phyloP scores from a whole-genome alignment of 371 early-diverging fungal genomes.

The Lichtheimia corymbifera region DNA sequence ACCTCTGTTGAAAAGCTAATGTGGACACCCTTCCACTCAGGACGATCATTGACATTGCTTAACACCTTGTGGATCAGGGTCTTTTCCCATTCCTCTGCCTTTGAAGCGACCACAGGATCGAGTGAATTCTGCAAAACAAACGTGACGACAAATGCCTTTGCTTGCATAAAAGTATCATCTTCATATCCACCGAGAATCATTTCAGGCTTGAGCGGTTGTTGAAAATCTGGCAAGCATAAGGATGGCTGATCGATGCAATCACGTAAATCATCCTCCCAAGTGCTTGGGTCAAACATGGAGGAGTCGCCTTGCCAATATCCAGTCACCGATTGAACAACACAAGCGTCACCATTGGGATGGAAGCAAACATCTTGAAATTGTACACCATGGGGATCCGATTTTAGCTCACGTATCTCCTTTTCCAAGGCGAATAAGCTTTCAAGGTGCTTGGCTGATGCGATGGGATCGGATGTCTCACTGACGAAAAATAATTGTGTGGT shows the following conservation, averaged over 20 bases:
- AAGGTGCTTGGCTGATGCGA: conserved; percentile 53
- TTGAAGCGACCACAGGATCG: conserved; percentile 32
- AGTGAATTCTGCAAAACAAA: conserved; percentile 67
- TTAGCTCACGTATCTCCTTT: conserved; percentile 46
- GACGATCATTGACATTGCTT: conserved; percentile 33
- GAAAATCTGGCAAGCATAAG: conserved; percentile 64
- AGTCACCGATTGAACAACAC: conserved; percentile 73
- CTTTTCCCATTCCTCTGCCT: conserved; percentile 69
- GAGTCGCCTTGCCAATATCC: conserved; percentile 75
- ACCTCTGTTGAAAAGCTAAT: conserved; percentile 75
- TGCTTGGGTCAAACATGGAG: conserved; percentile 42
- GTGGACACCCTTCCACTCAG: conserved; percentile 54
- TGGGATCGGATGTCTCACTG: conserved; percentile 31
- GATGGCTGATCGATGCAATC: conserved; percentile 59
- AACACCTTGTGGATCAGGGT: conserved; percentile 47
- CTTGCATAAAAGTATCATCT: conserved; percentile 34
- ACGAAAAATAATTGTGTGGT: conserved; percentile 72
- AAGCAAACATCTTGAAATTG: conserved; percentile 70
- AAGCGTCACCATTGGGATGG: conserved; percentile 66
- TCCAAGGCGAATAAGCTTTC: conserved; percentile 57
- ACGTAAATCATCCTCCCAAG: conserved; percentile 49
- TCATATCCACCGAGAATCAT: conserved; percentile 70
- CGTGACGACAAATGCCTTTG: conserved; percentile 68
- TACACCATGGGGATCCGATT: conserved; percentile 30
- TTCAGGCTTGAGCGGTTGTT: conserved; percentile 70